Percentiles rank a stretch among this genome's conserved stretches.
These are phyloP conservation scores for Penicillium waksmanii DNA, from an alignment of 495 filamentous ascomycete species.

Conservation along the genomic window DNA sequence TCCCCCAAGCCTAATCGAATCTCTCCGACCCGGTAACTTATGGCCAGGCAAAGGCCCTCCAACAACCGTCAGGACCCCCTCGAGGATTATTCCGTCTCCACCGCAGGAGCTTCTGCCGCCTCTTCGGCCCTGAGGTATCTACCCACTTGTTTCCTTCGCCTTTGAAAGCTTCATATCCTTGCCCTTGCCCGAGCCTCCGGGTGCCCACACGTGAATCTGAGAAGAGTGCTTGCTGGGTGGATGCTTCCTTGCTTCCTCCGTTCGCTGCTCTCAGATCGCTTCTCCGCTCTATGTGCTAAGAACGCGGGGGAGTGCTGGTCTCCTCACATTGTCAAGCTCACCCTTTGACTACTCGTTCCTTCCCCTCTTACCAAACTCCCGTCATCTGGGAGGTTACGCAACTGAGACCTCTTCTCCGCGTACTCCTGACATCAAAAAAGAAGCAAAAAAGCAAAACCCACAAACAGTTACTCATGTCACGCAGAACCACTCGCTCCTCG, in stretches of 20 bases:
- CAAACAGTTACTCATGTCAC: constrained; percentile 70
- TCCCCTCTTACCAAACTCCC: not conserved
- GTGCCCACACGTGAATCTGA: not conserved
- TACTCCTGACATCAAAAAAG: not conserved
- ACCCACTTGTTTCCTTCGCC: constrained; percentile 31
- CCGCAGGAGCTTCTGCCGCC: constrained; percentile 45
- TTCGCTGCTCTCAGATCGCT: constrained; percentile 5
- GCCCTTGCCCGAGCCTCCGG: not conserved
- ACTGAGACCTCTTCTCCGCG: not conserved
- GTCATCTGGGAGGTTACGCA: not conserved
- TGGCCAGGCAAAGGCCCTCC: constrained; percentile 55
- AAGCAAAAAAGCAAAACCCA: constrained; percentile 14
- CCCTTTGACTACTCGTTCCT: not conserved
- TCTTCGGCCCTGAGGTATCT: constrained; percentile 54
- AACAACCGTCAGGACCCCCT: constrained; percentile 53
- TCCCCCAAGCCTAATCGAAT: constrained; percentile 38
- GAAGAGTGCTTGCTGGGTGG: not conserved
- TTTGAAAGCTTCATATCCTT: constrained; percentile 6
- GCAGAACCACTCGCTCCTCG: constrained; percentile 80
- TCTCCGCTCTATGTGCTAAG: constrained; percentile 1
- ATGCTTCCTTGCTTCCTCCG: not conserved
- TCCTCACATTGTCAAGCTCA: not conserved
- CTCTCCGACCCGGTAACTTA: constrained; percentile 50
- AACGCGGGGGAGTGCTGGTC: not conserved
- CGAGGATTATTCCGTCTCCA: constrained; percentile 49